These are phyloP conservation scores for Sporobolomyces roseus DNA, from an alignment of 768 basidiomycete genomes.

Conservation along the genomic window DNA sequence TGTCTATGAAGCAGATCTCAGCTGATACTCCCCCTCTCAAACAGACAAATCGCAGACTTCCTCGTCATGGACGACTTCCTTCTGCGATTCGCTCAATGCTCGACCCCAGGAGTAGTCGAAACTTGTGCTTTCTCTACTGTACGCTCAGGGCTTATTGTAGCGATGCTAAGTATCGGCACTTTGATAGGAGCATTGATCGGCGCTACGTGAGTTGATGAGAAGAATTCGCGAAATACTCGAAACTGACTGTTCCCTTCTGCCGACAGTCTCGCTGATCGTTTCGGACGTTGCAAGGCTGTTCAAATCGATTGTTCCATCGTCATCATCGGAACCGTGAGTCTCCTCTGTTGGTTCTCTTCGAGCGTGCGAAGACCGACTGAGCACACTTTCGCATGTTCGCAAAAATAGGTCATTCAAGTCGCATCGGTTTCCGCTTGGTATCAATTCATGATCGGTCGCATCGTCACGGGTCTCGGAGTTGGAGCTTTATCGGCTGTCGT, in stretches of 20 bases:
- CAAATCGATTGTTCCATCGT: constrained; percentile 59
- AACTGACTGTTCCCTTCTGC: constrained; percentile 51
- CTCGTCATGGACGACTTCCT: constrained; percentile 68
- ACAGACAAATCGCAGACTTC: constrained; percentile 68
- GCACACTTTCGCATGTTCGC: too few species aligned
- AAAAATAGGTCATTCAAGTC: constrained; percentile 60
- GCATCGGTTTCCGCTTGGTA: constrained; percentile 58
- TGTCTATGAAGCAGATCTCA: too few species aligned
- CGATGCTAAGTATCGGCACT: constrained; percentile 68
- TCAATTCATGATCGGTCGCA: constrained; percentile 56
- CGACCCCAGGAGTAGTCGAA: constrained; percentile 46
- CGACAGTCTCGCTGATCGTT: constrained; percentile 58
- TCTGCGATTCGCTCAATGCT: constrained; percentile 60
- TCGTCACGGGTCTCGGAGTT: constrained; percentile 65
- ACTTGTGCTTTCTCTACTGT: constrained; percentile 59
- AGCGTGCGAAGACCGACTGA: too few species aligned
- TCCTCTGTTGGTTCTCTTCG: too few species aligned
- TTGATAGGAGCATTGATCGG: constrained; percentile 62
- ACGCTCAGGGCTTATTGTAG: constrained; percentile 61
- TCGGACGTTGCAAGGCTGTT: constrained; percentile 68
- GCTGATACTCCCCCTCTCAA: neutral
- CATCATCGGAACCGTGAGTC: constrained; percentile 58
- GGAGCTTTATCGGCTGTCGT: constrained; percentile 66
- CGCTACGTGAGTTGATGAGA: constrained; percentile 55
- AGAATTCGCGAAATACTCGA: constrained; percentile 49